A percentile compares a stretch with the other conserved stretches of the same genome.
These are phyloP conservation scores for Astrocystis sublimbata DNA, from an alignment of 495 filamentous ascomycete genomes.

Conservation along the genomic window DNA sequence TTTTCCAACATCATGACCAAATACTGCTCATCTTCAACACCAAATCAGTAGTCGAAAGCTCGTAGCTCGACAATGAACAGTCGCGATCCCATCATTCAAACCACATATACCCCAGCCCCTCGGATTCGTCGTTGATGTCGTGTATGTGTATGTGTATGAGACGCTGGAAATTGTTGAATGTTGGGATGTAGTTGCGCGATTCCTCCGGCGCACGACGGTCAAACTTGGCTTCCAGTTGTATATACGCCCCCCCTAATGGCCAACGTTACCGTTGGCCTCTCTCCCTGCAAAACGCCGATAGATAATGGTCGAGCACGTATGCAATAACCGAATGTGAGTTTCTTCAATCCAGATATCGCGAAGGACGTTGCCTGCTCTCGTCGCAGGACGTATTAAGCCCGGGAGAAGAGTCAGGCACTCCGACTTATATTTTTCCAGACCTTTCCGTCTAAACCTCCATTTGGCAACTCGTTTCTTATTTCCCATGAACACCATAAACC, in stretches of 20 bases:
- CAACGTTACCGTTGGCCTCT: not conserved
- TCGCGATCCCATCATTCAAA: not conserved
- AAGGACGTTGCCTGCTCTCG: no score
- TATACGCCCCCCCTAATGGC: no score
- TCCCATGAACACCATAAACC: slow-evolving; percentile 35
- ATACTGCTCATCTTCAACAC: no score
- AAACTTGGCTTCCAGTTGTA: no score
- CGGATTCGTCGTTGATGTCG: not conserved
- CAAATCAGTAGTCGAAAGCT: not conserved
- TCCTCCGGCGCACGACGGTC: not conserved
- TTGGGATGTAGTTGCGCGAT: no score
- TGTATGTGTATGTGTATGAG: not conserved
- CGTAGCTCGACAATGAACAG: not conserved
- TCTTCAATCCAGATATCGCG: not conserved
- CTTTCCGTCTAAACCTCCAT: not conserved
- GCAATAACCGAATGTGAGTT: not conserved
- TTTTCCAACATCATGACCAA: not conserved
- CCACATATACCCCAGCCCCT: not conserved
- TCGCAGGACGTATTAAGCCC: not conserved
- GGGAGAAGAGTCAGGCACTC: not conserved
- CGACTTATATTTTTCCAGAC: not conserved
- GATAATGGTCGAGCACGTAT: not conserved
- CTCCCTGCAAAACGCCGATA: not conserved
- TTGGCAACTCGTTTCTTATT: slow-evolving; percentile 16
- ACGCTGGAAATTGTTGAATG: not conserved